Conservation (phyloP, 2,329 filamentous ascomycete genomes). For the Ophiostoma ulmi region DNA sequence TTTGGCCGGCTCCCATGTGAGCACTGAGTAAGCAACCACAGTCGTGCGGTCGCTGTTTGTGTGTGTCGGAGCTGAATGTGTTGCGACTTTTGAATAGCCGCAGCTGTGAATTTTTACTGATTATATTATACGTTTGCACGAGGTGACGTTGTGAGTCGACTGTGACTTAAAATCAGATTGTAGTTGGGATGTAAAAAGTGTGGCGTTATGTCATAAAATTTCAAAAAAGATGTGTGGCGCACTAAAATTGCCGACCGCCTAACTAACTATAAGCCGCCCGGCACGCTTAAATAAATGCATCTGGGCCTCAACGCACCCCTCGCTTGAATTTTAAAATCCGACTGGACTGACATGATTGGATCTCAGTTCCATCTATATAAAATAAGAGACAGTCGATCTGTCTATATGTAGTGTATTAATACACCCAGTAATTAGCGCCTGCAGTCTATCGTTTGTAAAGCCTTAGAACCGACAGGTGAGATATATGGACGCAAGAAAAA, state of each 20-base stretch:
- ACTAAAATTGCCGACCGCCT: constrained; percentile 16
- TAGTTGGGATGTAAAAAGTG: constrained; percentile 18
- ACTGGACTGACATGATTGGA: not conserved
- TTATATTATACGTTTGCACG: not conserved
- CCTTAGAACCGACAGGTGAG: not conserved
- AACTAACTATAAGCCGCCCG: constrained; percentile 2
- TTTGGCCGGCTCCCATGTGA: constrained; percentile 26
- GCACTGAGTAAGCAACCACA: not conserved
- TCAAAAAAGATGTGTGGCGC: constrained; percentile 20
- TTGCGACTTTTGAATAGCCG: not conserved
- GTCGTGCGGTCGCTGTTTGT: not conserved
- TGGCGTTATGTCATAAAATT: constrained; percentile 24
- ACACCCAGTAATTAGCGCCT: not conserved
- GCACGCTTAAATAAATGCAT: not conserved
- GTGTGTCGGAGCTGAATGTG: not conserved
- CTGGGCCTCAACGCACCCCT: not conserved
- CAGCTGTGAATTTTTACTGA: not conserved
- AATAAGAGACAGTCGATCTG: not conserved
- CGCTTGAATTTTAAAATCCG: not conserved
- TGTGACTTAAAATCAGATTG: not conserved
- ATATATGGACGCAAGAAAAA: not conserved
- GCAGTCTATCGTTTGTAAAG: not conserved
- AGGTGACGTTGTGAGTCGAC: not conserved
- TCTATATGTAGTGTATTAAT: not conserved
- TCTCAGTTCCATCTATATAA: not conserved